phyloP scores from a whole-genome alignment of 139 green algal species.

The Marvania coccoides region DNA sequence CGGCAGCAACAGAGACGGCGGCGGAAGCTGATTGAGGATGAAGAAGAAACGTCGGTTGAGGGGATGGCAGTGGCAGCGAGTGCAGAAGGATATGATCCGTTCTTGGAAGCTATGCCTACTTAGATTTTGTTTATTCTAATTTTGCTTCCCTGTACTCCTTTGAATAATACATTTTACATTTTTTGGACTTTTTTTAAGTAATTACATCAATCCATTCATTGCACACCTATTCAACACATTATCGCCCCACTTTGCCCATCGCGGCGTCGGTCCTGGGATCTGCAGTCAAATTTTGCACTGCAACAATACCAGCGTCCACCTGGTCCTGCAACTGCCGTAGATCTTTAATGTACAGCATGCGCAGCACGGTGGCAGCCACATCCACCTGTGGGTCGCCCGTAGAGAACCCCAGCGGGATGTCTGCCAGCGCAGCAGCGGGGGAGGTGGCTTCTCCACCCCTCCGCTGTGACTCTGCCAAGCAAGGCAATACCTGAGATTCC shows the following conservation, averaged over 20 bases:
- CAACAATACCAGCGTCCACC: constrained; percentile 11
- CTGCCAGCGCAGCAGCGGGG: neutral
- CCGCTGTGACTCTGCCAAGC: constrained; percentile 1
- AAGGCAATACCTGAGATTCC: constrained; percentile 15
- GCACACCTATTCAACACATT: no score
- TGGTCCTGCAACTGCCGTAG: constrained; percentile 36
- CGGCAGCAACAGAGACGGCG: no score
- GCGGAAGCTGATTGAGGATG: no score
- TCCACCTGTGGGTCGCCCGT: constrained; percentile 42
- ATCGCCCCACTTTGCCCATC: constrained; percentile 47
- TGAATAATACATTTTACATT: no score
- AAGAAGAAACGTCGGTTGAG: no score
- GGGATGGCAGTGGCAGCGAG: no score
- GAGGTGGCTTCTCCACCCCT: neutral
- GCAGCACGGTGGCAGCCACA: constrained; percentile 39
- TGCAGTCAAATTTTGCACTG: constrained; percentile 44
- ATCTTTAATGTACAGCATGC: constrained; percentile 59
- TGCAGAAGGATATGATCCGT: no score
- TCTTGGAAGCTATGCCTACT: no score
- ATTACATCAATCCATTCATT: no score
- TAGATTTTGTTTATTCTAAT: no score
- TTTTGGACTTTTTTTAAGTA: no score
- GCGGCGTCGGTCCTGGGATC: constrained; percentile 52
- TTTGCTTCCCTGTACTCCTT: no score
- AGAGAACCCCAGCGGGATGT: constrained; percentile 20